These are phyloP conservation scores for Endoconidiophora laricicola DNA, from an alignment of 2,329 filamentous ascomycete species.

Conservation along the genomic window DNA sequence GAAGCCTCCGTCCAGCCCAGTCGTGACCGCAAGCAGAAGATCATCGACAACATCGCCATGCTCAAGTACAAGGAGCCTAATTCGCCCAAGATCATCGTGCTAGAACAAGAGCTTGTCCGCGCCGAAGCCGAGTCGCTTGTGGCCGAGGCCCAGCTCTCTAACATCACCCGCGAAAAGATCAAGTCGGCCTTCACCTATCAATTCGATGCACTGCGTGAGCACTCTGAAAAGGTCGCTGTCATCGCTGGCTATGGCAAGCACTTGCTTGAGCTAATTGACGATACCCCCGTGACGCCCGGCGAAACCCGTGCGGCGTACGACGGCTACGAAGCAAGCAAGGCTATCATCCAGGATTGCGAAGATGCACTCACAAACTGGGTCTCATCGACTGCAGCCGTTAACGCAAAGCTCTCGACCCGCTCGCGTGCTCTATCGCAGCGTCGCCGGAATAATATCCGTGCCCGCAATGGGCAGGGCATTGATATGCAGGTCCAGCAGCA, in stretches of 20 bases:
- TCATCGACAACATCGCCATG: constrained; percentile 95
- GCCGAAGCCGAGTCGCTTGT: constrained; percentile 98
- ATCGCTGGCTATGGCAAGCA: constrained; percentile 97
- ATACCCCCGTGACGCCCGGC: constrained; percentile 89
- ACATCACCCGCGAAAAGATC: constrained; percentile 98
- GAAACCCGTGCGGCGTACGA: constrained; percentile 94
- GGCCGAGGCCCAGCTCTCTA: constrained; percentile 92
- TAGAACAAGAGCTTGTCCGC: constrained; percentile 95
- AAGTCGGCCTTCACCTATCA: constrained; percentile 98
- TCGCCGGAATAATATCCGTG: constrained; percentile 54
- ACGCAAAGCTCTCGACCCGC: constrained; percentile 70
- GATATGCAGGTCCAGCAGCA: constrained; percentile 74
- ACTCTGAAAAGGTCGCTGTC: constrained; percentile 95
- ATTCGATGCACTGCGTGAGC: constrained; percentile 91
- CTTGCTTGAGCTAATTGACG: constrained; percentile 88
- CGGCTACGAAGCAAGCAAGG: constrained; percentile 95
- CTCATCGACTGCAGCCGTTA: constrained; percentile 72
- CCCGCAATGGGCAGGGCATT: constrained; percentile 49
- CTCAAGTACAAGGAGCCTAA: constrained; percentile 99
- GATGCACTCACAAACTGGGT: constrained; percentile 97
- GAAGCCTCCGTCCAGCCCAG: constrained; percentile 96
- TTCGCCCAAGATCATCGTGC: constrained; percentile 89
- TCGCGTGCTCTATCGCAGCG: constrained; percentile 78
- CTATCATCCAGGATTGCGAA: constrained; percentile 98
- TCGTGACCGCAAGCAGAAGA: constrained; percentile 99